These are phyloP conservation scores for Fusarium dimerum DNA, from an alignment of 2,329 filamentous ascomycete species.

Conservation along the genomic window DNA sequence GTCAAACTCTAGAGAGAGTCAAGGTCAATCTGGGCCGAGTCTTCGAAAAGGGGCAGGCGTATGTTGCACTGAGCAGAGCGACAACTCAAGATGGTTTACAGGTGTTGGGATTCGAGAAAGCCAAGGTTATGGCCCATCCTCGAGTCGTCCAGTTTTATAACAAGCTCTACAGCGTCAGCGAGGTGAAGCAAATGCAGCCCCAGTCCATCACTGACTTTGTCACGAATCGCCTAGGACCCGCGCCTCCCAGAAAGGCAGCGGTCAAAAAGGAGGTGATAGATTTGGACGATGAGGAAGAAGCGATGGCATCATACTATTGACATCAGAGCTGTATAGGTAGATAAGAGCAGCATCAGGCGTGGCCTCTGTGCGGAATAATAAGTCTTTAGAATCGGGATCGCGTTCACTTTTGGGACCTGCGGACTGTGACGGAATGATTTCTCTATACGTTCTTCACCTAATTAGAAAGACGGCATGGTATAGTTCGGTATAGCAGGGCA, in stretches of 20 bases:
- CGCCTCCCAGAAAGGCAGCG: constrained; percentile 19
- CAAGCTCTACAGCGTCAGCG: constrained; percentile 74
- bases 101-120: constrained; percentile 83
- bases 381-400: not conserved
- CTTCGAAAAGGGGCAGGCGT: constrained; percentile 97
- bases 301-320: constrained; percentile 47
- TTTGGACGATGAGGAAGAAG: constrained; percentile 53
- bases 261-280: constrained; percentile 25
- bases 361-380: constrained; percentile 4
- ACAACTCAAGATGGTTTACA: constrained; percentile 85
- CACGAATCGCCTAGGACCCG: constrained; percentile 33
- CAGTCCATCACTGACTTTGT: constrained; percentile 43
- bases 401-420: not conserved
- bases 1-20: constrained; percentile 89
- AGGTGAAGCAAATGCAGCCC: constrained; percentile 40
- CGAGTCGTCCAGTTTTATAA: constrained; percentile 84
- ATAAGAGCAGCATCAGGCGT: constrained; percentile 6
- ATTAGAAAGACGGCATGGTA: not conserved
- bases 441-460: not conserved
- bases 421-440: not conserved
- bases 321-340: not conserved
- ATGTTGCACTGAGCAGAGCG: constrained; percentile 92
- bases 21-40: constrained; percentile 91
- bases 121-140: constrained; percentile 92
- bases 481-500: not conserved